Percentiles rank a stretch among this genome's conserved stretches.
Conservation (phyloP, 1,139 yeast genomes). For the Saccharomyces hybrid region DNA sequence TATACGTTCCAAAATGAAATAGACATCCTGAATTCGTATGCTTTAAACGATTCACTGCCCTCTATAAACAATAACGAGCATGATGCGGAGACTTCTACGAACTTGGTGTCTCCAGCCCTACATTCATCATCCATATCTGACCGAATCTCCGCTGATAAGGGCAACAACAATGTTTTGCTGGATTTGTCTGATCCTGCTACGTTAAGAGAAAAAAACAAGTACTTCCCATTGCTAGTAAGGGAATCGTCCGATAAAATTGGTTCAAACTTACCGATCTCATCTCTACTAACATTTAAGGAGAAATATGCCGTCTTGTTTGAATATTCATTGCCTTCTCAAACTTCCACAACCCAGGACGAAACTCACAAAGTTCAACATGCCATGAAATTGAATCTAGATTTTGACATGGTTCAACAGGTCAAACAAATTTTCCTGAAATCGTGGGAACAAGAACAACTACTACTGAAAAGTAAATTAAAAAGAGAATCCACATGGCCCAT, state of each 20-base stretch:
- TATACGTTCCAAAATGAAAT: slow-evolving; percentile 33
- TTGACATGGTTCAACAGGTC: slow-evolving; percentile 24
- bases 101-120: neutral
- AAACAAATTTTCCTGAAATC: slow-evolving; percentile 14
- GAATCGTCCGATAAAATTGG: slow-evolving; percentile 5
- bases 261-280: slow-evolving; percentile 11
- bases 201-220: slow-evolving; percentile 33
- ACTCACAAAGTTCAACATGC: slow-evolving; percentile 31
- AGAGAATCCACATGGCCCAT: slow-evolving; percentile 20
- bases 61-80: slow-evolving; percentile 17
- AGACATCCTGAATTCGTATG: slow-evolving; percentile 31
- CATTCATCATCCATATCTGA: slow-evolving; percentile 1
- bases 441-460: slow-evolving; percentile 17
- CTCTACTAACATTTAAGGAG: slow-evolving; percentile 21
- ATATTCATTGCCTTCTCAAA: slow-evolving; percentile 26
- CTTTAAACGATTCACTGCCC: slow-evolving; percentile 30
- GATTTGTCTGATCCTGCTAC: slow-evolving; percentile 19
- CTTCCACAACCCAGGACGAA: slow-evolving; percentile 8
- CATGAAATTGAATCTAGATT: slow-evolving; percentile 8
- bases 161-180: slow-evolving; percentile 1
- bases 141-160: neutral
- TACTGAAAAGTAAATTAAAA: slow-evolving; percentile 4
- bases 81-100: slow-evolving; percentile 1
- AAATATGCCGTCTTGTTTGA: slow-evolving; percentile 32
- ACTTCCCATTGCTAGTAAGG: slow-evolving; percentile 31